These are phyloP conservation scores for Leptosphaerulina australis DNA, from an alignment of 2,329 filamentous ascomycete genomes.

Conservation along the genomic window DNA sequence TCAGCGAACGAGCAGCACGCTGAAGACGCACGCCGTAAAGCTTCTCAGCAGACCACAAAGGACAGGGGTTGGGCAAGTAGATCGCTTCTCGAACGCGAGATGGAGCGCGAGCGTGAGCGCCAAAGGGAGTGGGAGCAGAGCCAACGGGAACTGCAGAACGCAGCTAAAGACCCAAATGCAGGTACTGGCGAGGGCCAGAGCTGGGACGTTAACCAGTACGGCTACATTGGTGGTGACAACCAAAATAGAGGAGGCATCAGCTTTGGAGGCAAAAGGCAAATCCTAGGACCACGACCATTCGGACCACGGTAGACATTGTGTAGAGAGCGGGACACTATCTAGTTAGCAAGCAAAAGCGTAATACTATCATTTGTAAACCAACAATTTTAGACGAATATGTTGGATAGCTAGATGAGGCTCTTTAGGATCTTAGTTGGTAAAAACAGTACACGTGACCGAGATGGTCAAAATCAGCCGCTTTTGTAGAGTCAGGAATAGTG, in stretches of 20 bases:
- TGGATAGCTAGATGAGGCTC: too few species aligned
- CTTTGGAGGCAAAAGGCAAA: conserved; percentile 74
- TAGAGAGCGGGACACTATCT: too few species aligned
- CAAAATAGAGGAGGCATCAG: conserved; percentile 69
- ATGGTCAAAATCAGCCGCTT: too few species aligned
- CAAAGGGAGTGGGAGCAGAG: conserved; percentile 81
- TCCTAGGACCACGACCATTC: conserved; percentile 76
- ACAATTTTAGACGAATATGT: too few species aligned
- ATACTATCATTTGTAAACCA: background rate
- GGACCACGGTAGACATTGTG: conserved; percentile 25
- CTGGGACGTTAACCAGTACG: conserved; percentile 80
- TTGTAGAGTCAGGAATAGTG: too few species aligned
- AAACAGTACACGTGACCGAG: too few species aligned
- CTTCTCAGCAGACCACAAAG: conserved; percentile 66
- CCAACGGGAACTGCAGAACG: conserved; percentile 68
- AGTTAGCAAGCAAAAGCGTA: too few species aligned
- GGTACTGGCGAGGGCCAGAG: conserved; percentile 70
- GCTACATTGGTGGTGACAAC: conserved; percentile 75
- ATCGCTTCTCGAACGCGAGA: conserved; percentile 77
- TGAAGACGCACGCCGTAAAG: conserved; percentile 65
- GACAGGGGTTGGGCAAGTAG: conserved; percentile 69
- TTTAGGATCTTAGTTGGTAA: too few species aligned
- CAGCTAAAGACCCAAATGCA: conserved; percentile 61
- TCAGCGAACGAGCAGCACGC: conserved; percentile 66
- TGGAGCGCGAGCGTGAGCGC: conserved; percentile 77